These are phyloP conservation scores for Alternaria gansuensis DNA, from an alignment of 2,329 filamentous ascomycete species.

Conservation along the genomic window DNA sequence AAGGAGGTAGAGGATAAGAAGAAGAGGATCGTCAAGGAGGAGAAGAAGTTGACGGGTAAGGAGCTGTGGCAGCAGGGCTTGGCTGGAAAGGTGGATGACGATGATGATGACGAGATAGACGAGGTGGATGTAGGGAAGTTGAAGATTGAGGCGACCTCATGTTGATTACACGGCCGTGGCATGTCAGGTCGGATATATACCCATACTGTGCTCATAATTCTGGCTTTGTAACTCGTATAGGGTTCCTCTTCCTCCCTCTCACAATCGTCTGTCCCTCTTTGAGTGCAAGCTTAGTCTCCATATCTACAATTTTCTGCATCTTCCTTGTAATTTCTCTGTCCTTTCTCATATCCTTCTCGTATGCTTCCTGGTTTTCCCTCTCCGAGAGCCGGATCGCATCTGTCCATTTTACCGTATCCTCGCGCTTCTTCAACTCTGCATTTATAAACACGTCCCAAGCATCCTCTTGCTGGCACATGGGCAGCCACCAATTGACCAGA, in stretches of 20 bases:
- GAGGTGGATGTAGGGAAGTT: slow-evolving; percentile 57
- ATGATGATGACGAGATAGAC: slow-evolving; percentile 67
- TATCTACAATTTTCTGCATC: slow-evolving; percentile 60
- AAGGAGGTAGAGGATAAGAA: slow-evolving; percentile 73
- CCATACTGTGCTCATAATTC: slow-evolving; percentile 11
- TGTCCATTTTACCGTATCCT: slow-evolving; percentile 43
- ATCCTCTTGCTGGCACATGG: slow-evolving; percentile 57
- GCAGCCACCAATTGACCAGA: slow-evolving; percentile 55
- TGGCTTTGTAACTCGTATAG: slow-evolving; percentile 35
- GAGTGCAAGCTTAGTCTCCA: slow-evolving; percentile 57
- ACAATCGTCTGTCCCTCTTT: slow-evolving; percentile 49
- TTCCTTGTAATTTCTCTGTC: slow-evolving; percentile 47
- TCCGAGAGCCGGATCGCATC: slow-evolving; percentile 36
- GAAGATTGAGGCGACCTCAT: slow-evolving; percentile 58
- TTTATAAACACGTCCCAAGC: slow-evolving; percentile 58
- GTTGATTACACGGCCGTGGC: slow-evolving; percentile 7
- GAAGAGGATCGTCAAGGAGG: slow-evolving; percentile 66
- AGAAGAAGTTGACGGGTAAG: slow-evolving; percentile 77
- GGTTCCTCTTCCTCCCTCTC: slow-evolving; percentile 38
- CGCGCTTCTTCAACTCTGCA: slow-evolving; percentile 17
- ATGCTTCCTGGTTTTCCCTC: slow-evolving; percentile 23
- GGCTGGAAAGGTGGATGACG: slow-evolving; percentile 69
- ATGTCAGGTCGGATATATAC: slow-evolving; percentile 34
- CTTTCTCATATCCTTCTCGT: slow-evolving; percentile 37
- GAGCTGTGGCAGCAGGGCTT: slow-evolving; percentile 61